Base-by-base conservation (phyloP, 2,329 filamentous ascomycete genomes). In the Talaromyces albobiverticillius region DNA sequence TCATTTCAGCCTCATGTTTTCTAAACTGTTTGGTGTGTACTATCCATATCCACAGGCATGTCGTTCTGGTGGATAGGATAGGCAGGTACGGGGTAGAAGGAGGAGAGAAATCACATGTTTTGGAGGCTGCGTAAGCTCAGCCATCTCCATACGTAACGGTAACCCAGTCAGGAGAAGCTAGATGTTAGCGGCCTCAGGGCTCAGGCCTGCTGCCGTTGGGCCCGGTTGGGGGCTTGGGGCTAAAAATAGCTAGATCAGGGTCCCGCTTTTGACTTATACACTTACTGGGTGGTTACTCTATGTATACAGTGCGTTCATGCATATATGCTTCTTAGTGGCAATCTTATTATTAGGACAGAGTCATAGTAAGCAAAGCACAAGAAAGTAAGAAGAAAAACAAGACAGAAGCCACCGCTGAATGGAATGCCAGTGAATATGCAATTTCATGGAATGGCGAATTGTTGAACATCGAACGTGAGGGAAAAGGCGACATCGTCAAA, bases 1-100 rank as follows among this genome's bases (percentile, higher is more conserved):
- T 38, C 55, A 57, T 57, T 45, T 40, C 55, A 48, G 50, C 51
- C 36, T 55, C 55, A 55, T 57, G 20, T 51, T 45, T 57, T 45
- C 40, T 4, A 29, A 23, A 14, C 41, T 4, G 10, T 8, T 26
- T 14, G 18, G 10, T 8, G 13, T 20, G 14, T 20, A 16, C 20
- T 20, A 29, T 29, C 18, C 25, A 29, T 26, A 20, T 7, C n/a
- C n/a, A n/a, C n/a, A n/a, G n/a, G n/a, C n/a, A n/a, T n/a, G n/a
- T n/a, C n/a, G n/a, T n/a, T n/a, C n/a, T n/a, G n/a, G n/a, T n/a
- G n/a, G n/a, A n/a, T n/a, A n/a, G n/a, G n/a, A n/a, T n/a, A n/a
- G 29, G n/a, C 42, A 46, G 25, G 42, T 16, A 4, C 18, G 36
- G 4, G 31, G 13, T 14, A 14, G n/a, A 10, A 38, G n/a, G 22